Evolutionary conservation across 2,329 filamentous ascomycete genomes (phyloP), one percentile per base, ranked within the genome.

Genomic region (Verticillium dahliae): DNA sequence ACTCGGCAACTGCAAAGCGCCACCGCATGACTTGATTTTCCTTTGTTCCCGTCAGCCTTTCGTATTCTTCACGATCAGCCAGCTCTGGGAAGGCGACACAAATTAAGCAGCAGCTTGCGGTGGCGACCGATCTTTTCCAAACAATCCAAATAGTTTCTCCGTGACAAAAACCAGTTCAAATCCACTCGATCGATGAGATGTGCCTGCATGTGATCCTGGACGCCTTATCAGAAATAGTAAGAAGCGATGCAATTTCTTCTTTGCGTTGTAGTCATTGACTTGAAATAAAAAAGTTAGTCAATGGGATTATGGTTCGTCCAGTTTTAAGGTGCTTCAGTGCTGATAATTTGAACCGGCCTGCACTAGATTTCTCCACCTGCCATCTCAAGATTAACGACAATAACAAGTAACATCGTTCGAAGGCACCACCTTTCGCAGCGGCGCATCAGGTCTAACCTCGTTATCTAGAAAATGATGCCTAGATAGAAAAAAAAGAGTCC

Each of bases 11-110:
- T 65, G 62, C 65, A 68, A 65, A 65, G 65, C 65, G 66, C 64
- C 65, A 67, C 71, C 70, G 69, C 69, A 70, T 71, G 70, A 71
- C 69, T 67, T 61, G 65, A 64, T 69, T 76, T 75, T 76, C 69
- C 71, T 75, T 76, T 74, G 70, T 74, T 72, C 66, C 67, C 67
- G 69, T 71, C 69, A 68, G 73, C 45, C 45, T 50, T 50, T 50
- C 45, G 45, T 73, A 71, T 70, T 70, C 69, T 65, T 69, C 68
- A 69, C 66, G 65, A 67, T 67, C 63, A 65, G 58, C 62, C 63
- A 65, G 63, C 63, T 63, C 63, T 65, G 63, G 63, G 63, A 65
- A 65, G 63, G 63, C 62, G 73, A 50, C 45, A 71, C 71, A 73
- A 73, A 72, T 71, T 69, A 70, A 71, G 72, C 73, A 70, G 73